Evolutionary conservation across 352 stramenopile genomes (phyloP), one percentile per base, ranked within the genome.

Genomic region (Globisporangium echinulatum): DNA sequence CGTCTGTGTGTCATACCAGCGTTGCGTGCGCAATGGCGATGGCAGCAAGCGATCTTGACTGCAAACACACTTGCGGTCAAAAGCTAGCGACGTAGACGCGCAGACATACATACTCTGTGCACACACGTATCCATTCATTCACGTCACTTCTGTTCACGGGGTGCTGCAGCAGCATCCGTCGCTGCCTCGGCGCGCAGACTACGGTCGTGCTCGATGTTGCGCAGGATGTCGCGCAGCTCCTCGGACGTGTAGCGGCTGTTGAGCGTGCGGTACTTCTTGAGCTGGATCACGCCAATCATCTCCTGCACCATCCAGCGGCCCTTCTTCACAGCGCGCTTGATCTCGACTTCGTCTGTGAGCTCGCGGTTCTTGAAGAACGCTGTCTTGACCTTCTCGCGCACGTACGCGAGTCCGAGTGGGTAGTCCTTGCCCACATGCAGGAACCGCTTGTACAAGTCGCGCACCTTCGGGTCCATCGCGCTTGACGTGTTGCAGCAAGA

Each of bases 181-280:
- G 25, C 25, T 33, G 25, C 25, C 25, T 64, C 13, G 74, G 68
- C 58, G 76, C 71, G 58, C 77, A 75, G n/a, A 68, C 61, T 59
- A 66, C 71, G 54, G 63, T 62, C 58, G 33, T 59, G 68, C 14
- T 57, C 50, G 17, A 61, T 47, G 49, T 49, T 66, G 46, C 43
- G 54, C 54, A 55, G 17, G 49, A 56, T 56, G 58, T 88, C 76
- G 33, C 77, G 80, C 64, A 91, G 68, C 59, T 92, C 82, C 57
- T 87, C 79, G 9, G 82, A 68, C 38, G 84, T 94, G 67, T 99
- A 99, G 56, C 94, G 74, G 58, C 72, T 78, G 58, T 97, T 97
- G 67, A 99, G 85, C 51, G 92, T 87, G 54, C 96, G 81, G 70
- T 99, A 99, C 68, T 99, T 99, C 66, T 98, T 98, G 37, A 99